Evolutionary conservation across 2,329 filamentous ascomycete species (phyloP), one percentile per base, ranked within the genome.

Genomic region (Fusarium torreyae): DNA sequence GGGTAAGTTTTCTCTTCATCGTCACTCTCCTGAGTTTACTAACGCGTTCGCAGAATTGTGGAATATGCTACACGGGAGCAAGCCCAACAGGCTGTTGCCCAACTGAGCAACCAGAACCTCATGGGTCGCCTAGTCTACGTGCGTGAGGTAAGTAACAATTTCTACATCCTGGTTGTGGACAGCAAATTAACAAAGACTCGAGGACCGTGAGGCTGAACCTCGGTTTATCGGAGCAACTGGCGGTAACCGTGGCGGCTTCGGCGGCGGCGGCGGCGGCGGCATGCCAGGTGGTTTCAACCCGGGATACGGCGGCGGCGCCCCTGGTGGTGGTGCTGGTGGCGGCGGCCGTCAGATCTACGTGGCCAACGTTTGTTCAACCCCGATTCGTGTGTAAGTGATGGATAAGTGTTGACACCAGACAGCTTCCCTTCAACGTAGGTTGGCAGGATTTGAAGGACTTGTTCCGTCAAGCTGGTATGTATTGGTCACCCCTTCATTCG

Each of bases 11-110:
- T 36, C 42, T 24, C 28, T 24, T n/a, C 11, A 34, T 43, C 17
- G 22, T 14, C 6, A 34, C n/a, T 11, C 14, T 28, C 36, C 24
- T 18, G n/a, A 18, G 33, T 13, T n/a, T 53, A 59, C 79, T 86
- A 69, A 84, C 70, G 60, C 36, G 5, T 4, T 18, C 34, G 6
- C 73, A 97, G 94, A 87, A 99, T 99, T 93, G 96, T 99, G 91
- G 96, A 99, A 92, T 99, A 99, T 91, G 94, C 94, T 82, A 98
- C 95, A 78, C 93, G 94, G 90, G 96, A 99, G 80, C 94, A 99
- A 92, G 96, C 96, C 80, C 96, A 98, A 83, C 92, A 94, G 82
- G 96, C 96, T 79, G 96, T 99, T 85, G 91, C 93, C 82, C 96
- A 94, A 80, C 92, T 99, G 84, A 98, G 94, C 89, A 99, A 99